A percentile compares a stretch with the other conserved stretches of the same genome.
phyloP scores from a whole-genome alignment of 352 stramenopile species.

The Pythium dissotocum region DNA sequence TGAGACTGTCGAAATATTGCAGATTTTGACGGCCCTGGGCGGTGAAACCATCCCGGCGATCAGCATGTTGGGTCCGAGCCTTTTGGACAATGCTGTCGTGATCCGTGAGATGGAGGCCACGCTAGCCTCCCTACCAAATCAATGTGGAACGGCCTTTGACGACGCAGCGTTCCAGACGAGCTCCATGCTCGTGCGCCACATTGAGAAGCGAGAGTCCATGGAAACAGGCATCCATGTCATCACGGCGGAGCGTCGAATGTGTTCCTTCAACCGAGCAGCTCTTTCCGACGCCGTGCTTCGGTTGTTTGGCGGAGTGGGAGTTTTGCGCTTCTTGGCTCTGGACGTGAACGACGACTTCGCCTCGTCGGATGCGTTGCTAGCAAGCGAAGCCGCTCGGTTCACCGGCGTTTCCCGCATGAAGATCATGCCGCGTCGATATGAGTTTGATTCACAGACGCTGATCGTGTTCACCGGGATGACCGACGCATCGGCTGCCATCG shows the following conservation, averaged over 20 bases:
- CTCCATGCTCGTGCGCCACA: neutral
- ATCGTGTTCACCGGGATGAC: constrained; percentile 13
- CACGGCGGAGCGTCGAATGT: constrained; percentile 7
- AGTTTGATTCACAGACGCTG: neutral
- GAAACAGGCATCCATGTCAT: constrained; percentile 9
- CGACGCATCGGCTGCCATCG: constrained; percentile 3
- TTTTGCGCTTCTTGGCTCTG: neutral
- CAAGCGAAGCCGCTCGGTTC: constrained; percentile 17
- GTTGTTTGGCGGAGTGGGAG: neutral
- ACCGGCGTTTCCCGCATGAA: constrained; percentile 8
- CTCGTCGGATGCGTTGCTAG: no score
- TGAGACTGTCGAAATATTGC: no score
- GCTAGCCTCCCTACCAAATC: neutral
- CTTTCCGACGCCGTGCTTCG: constrained; percentile 4
- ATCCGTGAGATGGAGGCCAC: neutral
- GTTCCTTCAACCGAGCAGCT: constrained; percentile 6
- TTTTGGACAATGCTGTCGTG: neutral
- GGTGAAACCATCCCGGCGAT: neutral
- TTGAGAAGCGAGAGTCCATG: constrained; percentile 6
- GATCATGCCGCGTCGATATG: constrained; percentile 6
- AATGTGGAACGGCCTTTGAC: neutral
- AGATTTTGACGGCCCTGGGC: neutral
- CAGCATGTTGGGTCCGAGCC: neutral
- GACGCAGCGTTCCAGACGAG: neutral
- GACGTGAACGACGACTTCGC: no score